Conservation (phyloP, 352 stramenopile species). For the Pythium scleroteichum region DNA sequence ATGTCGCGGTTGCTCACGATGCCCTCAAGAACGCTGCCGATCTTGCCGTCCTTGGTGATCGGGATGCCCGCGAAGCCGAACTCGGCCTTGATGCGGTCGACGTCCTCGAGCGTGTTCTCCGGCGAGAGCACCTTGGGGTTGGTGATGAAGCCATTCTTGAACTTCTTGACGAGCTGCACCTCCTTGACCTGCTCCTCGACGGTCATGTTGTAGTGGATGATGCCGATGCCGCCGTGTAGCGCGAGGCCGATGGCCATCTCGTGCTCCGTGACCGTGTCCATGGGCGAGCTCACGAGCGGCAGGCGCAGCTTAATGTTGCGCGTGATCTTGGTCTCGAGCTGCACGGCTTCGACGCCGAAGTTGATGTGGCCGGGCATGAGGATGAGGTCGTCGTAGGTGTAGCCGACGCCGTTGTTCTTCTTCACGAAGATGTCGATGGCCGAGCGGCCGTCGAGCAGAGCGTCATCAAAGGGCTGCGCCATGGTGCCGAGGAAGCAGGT, state of each 20-base stretch:
- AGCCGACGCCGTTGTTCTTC: conserved; percentile 80
- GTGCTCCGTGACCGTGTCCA: conserved; percentile 99
- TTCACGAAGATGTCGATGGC: conserved; percentile 84
- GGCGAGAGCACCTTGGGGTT: conserved; percentile 97
- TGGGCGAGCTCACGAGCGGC: conserved; percentile 97
- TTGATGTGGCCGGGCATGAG: conserved; percentile 91
- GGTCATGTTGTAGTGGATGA: conserved; percentile 99
- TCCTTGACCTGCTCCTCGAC: conserved; percentile 96
- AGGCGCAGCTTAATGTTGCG: conserved; percentile 95
- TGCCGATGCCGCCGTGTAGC: conserved; percentile 98
- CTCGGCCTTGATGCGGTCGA: conserved; percentile 94
- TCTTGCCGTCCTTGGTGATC: conserved; percentile 97
- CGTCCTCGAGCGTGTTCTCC: conserved; percentile 94
- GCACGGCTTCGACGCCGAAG: conserved; percentile 93
- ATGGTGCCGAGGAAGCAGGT: neutral
- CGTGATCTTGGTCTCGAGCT: conserved; percentile 94
- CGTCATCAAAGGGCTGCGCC: conserved; percentile 35
- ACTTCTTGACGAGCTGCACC: conserved; percentile 97
- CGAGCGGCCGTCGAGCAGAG: conserved; percentile 71
- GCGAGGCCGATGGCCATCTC: conserved; percentile 99
- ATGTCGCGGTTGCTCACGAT: conserved; percentile 99
- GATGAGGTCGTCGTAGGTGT: conserved; percentile 80
- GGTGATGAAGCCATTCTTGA: conserved; percentile 99
- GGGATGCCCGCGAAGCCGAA: conserved; percentile 99
- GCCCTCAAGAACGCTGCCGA: conserved; percentile 96